These are phyloP conservation scores for Shiraia bambusicola DNA, from an alignment of 2,329 filamentous ascomycete species.

Conservation along the genomic window DNA sequence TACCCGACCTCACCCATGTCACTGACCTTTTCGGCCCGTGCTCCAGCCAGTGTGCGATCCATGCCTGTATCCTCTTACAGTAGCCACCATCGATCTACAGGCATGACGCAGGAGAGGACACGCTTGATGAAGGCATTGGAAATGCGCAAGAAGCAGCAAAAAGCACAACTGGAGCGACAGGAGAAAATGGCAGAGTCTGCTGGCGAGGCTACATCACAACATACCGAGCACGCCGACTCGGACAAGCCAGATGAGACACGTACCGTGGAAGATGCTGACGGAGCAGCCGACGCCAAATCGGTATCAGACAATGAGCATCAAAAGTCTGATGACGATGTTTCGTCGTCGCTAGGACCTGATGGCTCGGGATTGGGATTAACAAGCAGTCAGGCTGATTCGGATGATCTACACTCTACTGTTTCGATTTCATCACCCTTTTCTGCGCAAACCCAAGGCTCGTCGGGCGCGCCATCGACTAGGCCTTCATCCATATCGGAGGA, in stretches of 20 bases:
- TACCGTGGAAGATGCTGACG: background rate
- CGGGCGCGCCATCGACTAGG: slow-evolving; percentile 40
- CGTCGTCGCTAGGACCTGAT: slow-evolving; percentile 13
- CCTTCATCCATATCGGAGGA: slow-evolving; percentile 45
- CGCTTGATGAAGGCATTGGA: slow-evolving; percentile 93
- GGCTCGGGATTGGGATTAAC: slow-evolving; percentile 61
- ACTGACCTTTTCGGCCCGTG: slow-evolving; percentile 41
- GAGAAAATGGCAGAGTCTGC: slow-evolving; percentile 19
- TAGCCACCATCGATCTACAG: slow-evolving; percentile 45
- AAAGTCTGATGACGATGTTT: slow-evolving; percentile 15
- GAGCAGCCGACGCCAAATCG: slow-evolving; percentile 2
- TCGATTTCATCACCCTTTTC: slow-evolving; percentile 43
- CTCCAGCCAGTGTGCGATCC: slow-evolving; percentile 47
- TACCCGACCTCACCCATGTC: slow-evolving; percentile 42
- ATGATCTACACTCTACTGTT: slow-evolving; percentile 39
- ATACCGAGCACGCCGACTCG: slow-evolving; percentile 5
- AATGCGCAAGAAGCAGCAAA: slow-evolving; percentile 78
- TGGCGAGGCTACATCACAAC: slow-evolving; percentile 8
- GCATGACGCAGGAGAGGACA: slow-evolving; percentile 86
- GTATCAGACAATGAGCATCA: slow-evolving; percentile 13
- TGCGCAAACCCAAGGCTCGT: slow-evolving; percentile 43
- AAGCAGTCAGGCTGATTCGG: slow-evolving; percentile 31
- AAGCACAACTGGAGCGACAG: slow-evolving; percentile 38
- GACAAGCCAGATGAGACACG: slow-evolving; percentile 2
- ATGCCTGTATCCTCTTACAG: slow-evolving; percentile 45